Conservation (phyloP, 2,329 filamentous ascomycete genomes). For the Byssochlamys sp. region DNA sequence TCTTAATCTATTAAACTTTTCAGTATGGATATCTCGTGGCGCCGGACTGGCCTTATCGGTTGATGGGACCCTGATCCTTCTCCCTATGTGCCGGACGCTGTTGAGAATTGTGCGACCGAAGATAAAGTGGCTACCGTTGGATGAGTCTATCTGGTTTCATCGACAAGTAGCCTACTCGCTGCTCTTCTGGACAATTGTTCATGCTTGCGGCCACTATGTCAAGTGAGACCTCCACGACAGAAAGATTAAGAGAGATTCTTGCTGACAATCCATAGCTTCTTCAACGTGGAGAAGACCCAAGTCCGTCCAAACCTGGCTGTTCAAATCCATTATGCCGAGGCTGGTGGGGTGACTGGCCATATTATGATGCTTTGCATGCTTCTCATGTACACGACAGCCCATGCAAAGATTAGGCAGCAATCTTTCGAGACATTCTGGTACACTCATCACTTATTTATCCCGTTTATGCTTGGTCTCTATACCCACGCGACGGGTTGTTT, state of each 20-base stretch:
- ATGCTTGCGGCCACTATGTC: conserved; percentile 78
- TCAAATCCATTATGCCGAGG: conserved; percentile 81
- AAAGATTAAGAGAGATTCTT: neutral
- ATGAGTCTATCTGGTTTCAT: conserved; percentile 96
- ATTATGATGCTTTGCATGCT: conserved; percentile 99
- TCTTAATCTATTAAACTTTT: conserved; percentile 73
- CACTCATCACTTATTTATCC: conserved; percentile 95
- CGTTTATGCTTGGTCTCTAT: conserved; percentile 86
- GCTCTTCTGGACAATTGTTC: conserved; percentile 69
- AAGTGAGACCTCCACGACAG: conserved; percentile 52
- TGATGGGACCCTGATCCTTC: conserved; percentile 75
- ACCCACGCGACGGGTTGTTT: conserved; percentile 95
- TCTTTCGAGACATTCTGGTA: conserved; percentile 99
- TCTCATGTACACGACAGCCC: conserved; percentile 92
- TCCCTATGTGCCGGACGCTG: conserved; percentile 90
- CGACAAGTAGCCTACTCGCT: conserved; percentile 84
- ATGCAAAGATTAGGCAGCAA: conserved; percentile 87
- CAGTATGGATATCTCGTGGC: conserved; percentile 92
- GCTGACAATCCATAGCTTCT: conserved; percentile 58
- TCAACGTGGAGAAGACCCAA: conserved; percentile 79
- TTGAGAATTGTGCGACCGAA: conserved; percentile 78
- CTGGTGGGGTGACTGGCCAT: conserved; percentile 88
- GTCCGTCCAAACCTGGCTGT: conserved; percentile 71
- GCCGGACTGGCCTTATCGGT: conserved; percentile 77
- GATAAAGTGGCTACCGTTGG: conserved; percentile 77